Evolutionary conservation across 2,329 filamentous ascomycete species (phyloP), one percentile per base, ranked within the genome.

Genomic region (Neophaeococcomyces mojaviensis): DNA sequence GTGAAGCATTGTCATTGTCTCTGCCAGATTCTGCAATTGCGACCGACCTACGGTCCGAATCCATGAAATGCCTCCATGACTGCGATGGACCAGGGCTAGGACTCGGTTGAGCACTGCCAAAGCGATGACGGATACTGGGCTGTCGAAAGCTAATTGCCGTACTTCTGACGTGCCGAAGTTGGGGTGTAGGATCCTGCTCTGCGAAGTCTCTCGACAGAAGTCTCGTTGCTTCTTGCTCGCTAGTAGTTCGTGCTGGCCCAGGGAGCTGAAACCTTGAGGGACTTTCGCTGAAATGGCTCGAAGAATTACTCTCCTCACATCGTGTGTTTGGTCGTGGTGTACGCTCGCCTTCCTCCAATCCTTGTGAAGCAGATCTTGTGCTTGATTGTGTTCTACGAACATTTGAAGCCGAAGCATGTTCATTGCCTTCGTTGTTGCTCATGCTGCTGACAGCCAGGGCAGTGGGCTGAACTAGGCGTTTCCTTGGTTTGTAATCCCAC

Each of bases 81-180:
- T 30, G 37, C 16, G 41, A 34, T 10, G 46, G 49, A 12, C 37
- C 49, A 19, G 49, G 49, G 30, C 49, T 50, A 36, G 18, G 40
- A 32, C 44, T 47, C 19, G 33, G 44, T 34, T 12, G 9, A 12
- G 35, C 13, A 38, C 40, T 48, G 31, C 41, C 45, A 31, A 47
- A 22, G 9, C 48, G 48, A 22, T 39, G 48, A 13, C 48, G 39
- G 15, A 49, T 34, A 32, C 26, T 44, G 7, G 19, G 39, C 16
- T 34, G 44, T 13, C 44, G 39, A 34, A 49, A 44, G 24, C 39
- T 39, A 31, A 44, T 47, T 3, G 39, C 44, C 12, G 26, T 24
- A 35, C 47, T 40, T 31, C 43, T 49, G 5, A 39, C 22, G 24
- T 39, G 47, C 26, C 39, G 34, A 13, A 31, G 39, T 10, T 34